phyloP scores from a whole-genome alignment of 2,329 filamentous ascomycete genomes.

The Penicillium brasilianum region DNA sequence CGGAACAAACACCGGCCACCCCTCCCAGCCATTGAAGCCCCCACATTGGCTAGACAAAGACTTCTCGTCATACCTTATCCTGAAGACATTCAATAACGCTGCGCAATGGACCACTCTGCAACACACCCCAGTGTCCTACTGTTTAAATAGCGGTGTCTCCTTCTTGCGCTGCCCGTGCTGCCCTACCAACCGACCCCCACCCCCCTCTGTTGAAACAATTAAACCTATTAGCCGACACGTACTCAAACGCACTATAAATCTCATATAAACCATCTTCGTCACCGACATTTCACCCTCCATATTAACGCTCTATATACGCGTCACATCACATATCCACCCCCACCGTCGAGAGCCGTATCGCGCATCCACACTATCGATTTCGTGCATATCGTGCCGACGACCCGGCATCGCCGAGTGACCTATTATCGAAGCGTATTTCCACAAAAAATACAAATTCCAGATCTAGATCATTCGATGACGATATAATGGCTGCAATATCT shows the following conservation, averaged over 20 bases:
- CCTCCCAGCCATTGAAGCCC: background rate
- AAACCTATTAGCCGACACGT: background rate
- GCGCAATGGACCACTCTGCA: background rate
- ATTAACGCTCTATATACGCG: background rate
- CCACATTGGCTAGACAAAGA: background rate
- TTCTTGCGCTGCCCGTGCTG: background rate
- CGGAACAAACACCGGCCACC: background rate
- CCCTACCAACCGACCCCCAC: background rate
- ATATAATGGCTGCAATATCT: no score
- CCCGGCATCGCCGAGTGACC: background rate
- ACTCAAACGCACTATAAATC: background rate
- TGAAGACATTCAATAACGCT: background rate
- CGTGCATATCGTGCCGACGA: slow-evolving; percentile 1
- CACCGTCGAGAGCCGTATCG: background rate
- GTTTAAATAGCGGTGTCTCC: background rate
- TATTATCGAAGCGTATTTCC: background rate
- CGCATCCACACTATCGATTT: slow-evolving; percentile 2
- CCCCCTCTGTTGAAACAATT: background rate
- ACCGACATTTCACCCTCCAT: background rate
- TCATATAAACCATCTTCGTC: background rate
- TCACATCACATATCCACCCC: background rate
- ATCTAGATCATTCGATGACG: background rate
- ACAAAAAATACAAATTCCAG: no score
- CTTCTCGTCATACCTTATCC: background rate
- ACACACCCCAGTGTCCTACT: background rate